A percentile compares a stretch with the other conserved stretches of the same genome.
Conservation (phyloP, 2,329 filamentous ascomycete species). For the Phoma sp. region DNA sequence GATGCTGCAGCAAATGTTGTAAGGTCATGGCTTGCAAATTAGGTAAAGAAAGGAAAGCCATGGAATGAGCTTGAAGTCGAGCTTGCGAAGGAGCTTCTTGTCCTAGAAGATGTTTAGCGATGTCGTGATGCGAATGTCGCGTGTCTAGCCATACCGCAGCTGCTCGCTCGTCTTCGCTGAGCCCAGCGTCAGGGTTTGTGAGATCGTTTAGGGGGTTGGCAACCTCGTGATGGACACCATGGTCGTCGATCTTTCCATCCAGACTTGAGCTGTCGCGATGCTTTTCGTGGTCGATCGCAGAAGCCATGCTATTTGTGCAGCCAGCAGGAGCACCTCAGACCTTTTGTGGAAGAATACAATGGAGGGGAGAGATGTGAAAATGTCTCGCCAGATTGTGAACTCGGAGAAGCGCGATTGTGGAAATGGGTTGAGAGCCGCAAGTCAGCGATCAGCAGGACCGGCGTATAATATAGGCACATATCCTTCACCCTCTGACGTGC, state of each 20-base stretch:
- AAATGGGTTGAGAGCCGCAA: constrained; percentile 11
- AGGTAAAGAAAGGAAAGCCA: constrained; percentile 77
- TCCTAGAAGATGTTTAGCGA: constrained; percentile 56
- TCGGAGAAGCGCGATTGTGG: neutral
- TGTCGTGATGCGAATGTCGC: neutral
- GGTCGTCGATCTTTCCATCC: constrained; percentile 31
- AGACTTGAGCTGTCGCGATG: constrained; percentile 24
- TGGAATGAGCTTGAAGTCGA: constrained; percentile 68
- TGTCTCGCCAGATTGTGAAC: neutral
- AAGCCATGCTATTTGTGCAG: constrained; percentile 24
- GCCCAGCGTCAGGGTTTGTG: constrained; percentile 68
- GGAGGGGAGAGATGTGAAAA: neutral
- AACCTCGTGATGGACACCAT: constrained; percentile 18
- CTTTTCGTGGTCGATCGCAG: constrained; percentile 27
- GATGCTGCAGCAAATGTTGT: neutral
- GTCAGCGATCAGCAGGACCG: constrained; percentile 9
- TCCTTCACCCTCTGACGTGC: constrained; percentile 12
- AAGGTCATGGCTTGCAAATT: constrained; percentile 55
- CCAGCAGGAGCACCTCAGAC: neutral
- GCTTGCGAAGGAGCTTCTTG: constrained; percentile 66
- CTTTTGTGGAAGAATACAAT: neutral
- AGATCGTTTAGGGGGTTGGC: constrained; percentile 29
- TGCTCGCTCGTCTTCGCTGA: constrained; percentile 69
- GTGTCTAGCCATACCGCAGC: constrained; percentile 60
- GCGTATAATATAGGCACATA: constrained; percentile 5